These are phyloP conservation scores for Eustoma russellianum DNA, from an alignment of 257 asterid species.

Conservation along the genomic window DNA sequence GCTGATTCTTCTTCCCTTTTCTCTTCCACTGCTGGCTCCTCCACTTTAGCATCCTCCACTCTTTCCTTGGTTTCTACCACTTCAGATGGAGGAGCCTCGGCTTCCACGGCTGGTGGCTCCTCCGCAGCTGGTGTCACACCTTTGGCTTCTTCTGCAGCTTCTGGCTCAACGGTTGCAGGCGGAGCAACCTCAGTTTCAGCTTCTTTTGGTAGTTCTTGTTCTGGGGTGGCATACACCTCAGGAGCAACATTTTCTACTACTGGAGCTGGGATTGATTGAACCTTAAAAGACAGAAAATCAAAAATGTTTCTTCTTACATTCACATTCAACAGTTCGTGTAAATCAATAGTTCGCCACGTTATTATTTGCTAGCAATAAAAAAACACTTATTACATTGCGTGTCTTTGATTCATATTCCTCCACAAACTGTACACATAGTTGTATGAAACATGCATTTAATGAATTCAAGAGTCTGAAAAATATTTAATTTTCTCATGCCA, in stretches of 20 bases:
- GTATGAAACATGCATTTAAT: no score
- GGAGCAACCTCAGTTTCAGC: conserved; percentile 3
- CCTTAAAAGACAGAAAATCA: conserved; percentile 19
- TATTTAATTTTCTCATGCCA: no score
- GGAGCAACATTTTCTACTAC: conserved; percentile 13
- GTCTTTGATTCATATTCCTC: no score
- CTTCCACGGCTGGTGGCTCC: conserved; percentile 9
- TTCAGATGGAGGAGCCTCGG: not conserved
- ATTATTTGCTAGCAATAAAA: no score
- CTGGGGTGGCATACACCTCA: conserved; percentile 25
- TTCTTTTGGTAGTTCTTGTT: conserved; percentile 15
- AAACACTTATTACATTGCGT: no score
- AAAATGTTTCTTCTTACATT: not conserved
- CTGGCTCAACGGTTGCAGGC: conserved; percentile 12
- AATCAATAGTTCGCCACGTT: no score
- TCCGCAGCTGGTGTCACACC: conserved; percentile 2
- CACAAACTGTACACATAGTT: no score
- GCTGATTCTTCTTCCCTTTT: not conserved
- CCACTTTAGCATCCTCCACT: conserved; percentile 3
- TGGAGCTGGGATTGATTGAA: conserved; percentile 30
- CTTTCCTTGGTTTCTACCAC: conserved; percentile 8
- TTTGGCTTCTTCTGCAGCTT: conserved; percentile 7
- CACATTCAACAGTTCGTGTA: no score
- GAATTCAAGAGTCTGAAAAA: no score
- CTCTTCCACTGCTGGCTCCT: not conserved